Percentiles rank a stretch among this genome's conserved stretches.
Evolutionary conservation across 768 basidiomycete species (phyloP).

Genomic region (Jaapia argillacea): DNA sequence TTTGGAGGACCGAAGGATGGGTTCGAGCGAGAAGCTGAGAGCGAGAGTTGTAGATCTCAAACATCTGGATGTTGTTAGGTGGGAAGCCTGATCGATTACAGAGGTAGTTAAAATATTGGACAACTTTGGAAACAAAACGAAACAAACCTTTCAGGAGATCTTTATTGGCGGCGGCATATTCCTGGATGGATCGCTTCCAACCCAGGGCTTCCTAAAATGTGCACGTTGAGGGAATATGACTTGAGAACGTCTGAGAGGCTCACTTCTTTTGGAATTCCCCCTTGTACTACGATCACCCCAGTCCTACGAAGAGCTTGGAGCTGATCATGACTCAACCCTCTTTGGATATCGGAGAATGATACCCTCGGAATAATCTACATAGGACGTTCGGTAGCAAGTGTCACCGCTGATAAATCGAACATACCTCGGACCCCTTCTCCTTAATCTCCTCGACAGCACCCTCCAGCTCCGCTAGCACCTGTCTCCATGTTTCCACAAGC

Average conservation of each 20-base stretch:
- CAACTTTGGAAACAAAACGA: too few relatives aligned
- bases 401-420: too few relatives aligned
- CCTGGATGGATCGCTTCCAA: constrained; percentile 47
- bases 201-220: constrained; percentile 37
- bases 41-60: constrained; percentile 62
- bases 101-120: too few relatives aligned
- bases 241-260: constrained; percentile 26
- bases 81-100: constrained; percentile 65
- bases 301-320: constrained; percentile 33
- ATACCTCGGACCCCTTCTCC: constrained; percentile 34
- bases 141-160: constrained; percentile 40
- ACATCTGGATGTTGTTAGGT: constrained; percentile 56
- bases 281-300: too few relatives aligned
- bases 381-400: too few relatives aligned
- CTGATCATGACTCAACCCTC: constrained; percentile 37
- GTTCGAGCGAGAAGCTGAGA: constrained; percentile 59
- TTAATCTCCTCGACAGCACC: constrained; percentile 37
- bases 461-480: constrained; percentile 41
- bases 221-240: constrained; percentile 10
- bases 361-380: constrained; percentile 51
- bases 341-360: constrained; percentile 30
- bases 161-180: constrained; percentile 42
- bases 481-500: constrained; percentile 42
- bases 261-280: constrained; percentile 44
- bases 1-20: constrained; percentile 47